Conservation (phyloP, 1,284 basidiomycete genomes). For the Cutaneotrichosporon sp. region DNA sequence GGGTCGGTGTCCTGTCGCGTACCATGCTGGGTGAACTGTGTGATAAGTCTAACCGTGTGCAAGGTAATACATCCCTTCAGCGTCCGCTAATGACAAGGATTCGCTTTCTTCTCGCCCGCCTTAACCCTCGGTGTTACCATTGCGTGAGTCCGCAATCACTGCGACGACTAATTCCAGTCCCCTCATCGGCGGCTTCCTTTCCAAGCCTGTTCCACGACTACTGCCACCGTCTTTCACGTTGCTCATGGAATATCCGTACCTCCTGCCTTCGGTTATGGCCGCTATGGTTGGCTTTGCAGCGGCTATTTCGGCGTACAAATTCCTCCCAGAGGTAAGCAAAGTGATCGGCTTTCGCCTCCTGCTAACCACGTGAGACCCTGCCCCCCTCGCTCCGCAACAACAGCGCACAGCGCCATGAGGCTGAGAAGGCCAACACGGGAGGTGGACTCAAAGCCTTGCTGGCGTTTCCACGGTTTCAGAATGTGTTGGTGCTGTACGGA, state of each 20-base stretch:
- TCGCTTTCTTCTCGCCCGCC: constrained; percentile 37
- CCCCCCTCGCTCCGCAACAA: constrained; percentile 5
- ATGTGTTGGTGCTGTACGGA: constrained; percentile 30
- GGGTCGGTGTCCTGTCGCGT: constrained; percentile 35
- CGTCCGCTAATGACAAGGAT: constrained; percentile 17
- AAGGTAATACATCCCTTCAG: constrained; percentile 19
- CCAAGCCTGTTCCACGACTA: constrained; percentile 31
- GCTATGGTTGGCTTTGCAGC: constrained; percentile 23
- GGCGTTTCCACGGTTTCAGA: constrained; percentile 24
- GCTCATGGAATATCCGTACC: constrained; percentile 32
- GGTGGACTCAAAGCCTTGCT: constrained; percentile 24
- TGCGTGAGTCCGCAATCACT: constrained; percentile 20
- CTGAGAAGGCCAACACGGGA: constrained; percentile 10
- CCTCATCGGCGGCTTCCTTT: constrained; percentile 37
- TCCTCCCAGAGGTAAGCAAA: constrained; percentile 33
- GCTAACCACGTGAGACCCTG: constrained; percentile 11
- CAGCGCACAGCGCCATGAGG: constrained; percentile 1
- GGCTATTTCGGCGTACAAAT: constrained; percentile 17
- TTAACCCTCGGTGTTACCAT: constrained; percentile 34
- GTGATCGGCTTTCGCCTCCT: background rate
- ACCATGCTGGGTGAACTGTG: constrained; percentile 42
- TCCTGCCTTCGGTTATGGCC: constrained; percentile 34
- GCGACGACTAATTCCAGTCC: constrained; percentile 20
- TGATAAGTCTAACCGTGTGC: constrained; percentile 35
- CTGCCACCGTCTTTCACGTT: constrained; percentile 25